A percentile compares a stretch with the other conserved stretches of the same genome.
phyloP scores from a whole-genome alignment of 2,329 filamentous ascomycete species.

The Tolypocladium capitatum region DNA sequence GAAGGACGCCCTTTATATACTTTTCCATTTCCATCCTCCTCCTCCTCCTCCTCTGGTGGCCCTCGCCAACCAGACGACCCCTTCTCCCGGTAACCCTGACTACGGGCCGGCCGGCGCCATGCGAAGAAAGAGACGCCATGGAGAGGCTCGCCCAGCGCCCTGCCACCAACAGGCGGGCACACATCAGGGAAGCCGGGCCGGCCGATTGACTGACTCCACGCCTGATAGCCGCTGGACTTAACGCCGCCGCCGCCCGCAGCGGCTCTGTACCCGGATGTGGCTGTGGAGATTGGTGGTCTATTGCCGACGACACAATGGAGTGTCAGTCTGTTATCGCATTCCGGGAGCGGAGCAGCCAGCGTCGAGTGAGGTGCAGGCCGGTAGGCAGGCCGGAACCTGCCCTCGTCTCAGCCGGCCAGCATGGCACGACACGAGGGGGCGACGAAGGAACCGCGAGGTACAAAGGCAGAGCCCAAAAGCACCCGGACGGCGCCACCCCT shows the following conservation, averaged over 20 bases:
- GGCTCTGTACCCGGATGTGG: neutral
- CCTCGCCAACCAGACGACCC: neutral
- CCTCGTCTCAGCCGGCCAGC: no score
- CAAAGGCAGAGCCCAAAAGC: no score
- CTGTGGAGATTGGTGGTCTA: conserved; percentile 1
- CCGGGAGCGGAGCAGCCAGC: conserved; percentile 2
- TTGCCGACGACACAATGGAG: neutral
- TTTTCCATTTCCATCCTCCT: conserved; percentile 1
- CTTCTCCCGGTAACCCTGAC: conserved; percentile 4
- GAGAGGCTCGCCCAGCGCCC: neutral
- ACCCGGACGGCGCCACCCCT: no score
- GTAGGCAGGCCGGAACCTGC: no score
- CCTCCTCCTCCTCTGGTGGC: neutral
- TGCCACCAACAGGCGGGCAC: neutral
- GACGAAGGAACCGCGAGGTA: no score
- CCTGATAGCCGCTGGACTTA: conserved; percentile 1
- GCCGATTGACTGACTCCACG: neutral
- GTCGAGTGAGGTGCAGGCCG: neutral
- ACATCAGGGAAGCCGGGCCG: neutral
- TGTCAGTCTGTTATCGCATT: conserved; percentile 5
- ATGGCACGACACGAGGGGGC: no score
- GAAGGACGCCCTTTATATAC: conserved; percentile 7
- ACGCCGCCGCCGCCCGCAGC: neutral
- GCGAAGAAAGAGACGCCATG: neutral
- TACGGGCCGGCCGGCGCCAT: conserved; percentile 1